These are phyloP conservation scores for Coemansia umbellata DNA, from an alignment of 192 early-diverging fungal species.

Conservation along the genomic window DNA sequence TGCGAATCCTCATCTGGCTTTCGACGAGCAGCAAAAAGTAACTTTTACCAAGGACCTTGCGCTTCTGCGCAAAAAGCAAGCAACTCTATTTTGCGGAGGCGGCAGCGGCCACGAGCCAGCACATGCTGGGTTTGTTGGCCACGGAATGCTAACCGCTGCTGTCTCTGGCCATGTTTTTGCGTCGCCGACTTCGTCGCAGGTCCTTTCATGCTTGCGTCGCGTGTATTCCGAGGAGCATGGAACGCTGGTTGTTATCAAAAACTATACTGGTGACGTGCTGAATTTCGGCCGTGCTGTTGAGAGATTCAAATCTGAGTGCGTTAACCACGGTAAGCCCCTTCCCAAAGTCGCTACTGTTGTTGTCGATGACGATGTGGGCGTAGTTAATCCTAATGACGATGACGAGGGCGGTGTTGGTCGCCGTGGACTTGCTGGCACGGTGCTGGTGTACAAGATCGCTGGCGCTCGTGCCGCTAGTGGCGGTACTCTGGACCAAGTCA, in stretches of 20 bases:
- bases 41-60: conserved; percentile 58
- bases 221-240: conserved; percentile 61
- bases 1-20: conserved; percentile 57
- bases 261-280: conserved; percentile 79
- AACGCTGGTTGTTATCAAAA: conserved; percentile 77
- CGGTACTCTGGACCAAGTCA: conserved; percentile 56
- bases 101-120: conserved; percentile 84
- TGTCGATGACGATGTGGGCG: conserved; percentile 84
- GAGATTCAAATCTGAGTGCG: conserved; percentile 68
- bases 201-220: conserved; percentile 66
- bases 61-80: conserved; percentile 53
- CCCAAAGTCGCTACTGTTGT: conserved; percentile 65
- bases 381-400: conserved; percentile 57
- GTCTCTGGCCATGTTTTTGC: conserved; percentile 86
- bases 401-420: conserved; percentile 67
- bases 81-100: conserved; percentile 78
- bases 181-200: conserved; percentile 74
- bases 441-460: conserved; percentile 78
- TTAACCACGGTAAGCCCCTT: conserved; percentile 43
- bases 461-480: conserved; percentile 66
- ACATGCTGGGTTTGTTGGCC: conserved; percentile 74
- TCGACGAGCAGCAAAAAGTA: conserved; percentile 63
- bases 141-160: conserved; percentile 69
- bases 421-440: conserved; percentile 74
- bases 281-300: conserved; percentile 81